Base-by-base conservation (phyloP, 2,329 filamentous ascomycete genomes). In the Fusarium sp. region DNA sequence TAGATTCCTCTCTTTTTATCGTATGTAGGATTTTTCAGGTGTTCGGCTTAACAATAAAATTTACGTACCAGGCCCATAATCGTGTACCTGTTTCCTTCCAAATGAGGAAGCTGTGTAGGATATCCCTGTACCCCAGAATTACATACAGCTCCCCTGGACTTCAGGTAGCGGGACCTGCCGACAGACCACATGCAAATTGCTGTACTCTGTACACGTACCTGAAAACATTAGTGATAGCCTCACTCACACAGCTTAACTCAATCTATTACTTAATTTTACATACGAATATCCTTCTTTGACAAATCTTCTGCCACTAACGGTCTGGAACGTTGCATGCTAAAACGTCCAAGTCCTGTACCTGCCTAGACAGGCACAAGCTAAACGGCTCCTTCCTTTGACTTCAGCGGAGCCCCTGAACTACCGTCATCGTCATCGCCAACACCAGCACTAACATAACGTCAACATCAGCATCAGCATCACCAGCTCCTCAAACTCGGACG, bases 401-500 rank as follows among this genome's bases (percentile, higher is more conserved):
- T 51, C 27, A 45, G 55, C 37, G 43, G 55, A 55, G 51, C 59
- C 59, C 59, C 64, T 63, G 54, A 64, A 34, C 63, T 63, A 25
- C 48, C 51, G 43, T 46, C 55, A 65, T 65, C 47, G 41, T 50
- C 62, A 37, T 48, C 48, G 43, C 43, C 55, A 62, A 37, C 66
- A 56, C 27, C 53, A 62, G 10, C 56, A 48, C 21, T 42, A 30
- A 11, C 55, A 69, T 28, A 28, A 28, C 28, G 12, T 28, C 28
- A 62, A 16, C 56, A 48, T 32, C 57, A 30, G 11, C 55, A 68
- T 30, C 57, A 30, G 13, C 55, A 68, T 47, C 65, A 41, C 16
- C 50, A 63, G 27, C 49, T 59, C 55, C 59, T 70, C 60, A 55
- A 61, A 48, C 50, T 74, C 72, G 72, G 72, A 40, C 72, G 65